These are phyloP conservation scores for Kockiozyma suomiensis DNA, from an alignment of 805 yeast species.

Conservation along the genomic window DNA sequence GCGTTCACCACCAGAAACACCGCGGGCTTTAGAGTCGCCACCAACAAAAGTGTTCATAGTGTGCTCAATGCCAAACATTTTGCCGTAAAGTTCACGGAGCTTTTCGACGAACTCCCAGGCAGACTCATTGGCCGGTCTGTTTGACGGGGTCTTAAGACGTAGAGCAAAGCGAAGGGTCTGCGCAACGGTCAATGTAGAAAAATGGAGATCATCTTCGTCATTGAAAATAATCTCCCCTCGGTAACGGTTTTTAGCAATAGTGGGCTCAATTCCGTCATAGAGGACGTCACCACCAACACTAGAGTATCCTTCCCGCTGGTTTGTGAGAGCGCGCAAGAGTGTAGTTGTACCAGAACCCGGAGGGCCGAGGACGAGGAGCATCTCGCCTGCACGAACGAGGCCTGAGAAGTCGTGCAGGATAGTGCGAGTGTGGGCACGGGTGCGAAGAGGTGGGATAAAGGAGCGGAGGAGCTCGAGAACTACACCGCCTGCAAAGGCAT, in stretches of 20 bases:
- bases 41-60: slow-evolving; percentile 67
- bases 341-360: slow-evolving; percentile 69
- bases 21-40: slow-evolving; percentile 61
- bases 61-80: slow-evolving; percentile 54
- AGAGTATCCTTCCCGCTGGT: slow-evolving; percentile 38
- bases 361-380: slow-evolving; percentile 68
- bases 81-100: slow-evolving; percentile 58
- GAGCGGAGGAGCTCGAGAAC: slow-evolving; percentile 5
- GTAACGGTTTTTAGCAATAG: slow-evolving; percentile 60
- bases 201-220: slow-evolving; percentile 69
- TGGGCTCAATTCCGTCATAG: slow-evolving; percentile 63
- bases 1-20: slow-evolving; percentile 74
- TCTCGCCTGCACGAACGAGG: slow-evolving; percentile 62
- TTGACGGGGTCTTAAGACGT: slow-evolving; percentile 61
- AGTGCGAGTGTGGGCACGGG: slow-evolving; percentile 31
- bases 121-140: slow-evolving; percentile 54
- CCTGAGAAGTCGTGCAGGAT: slow-evolving; percentile 42
- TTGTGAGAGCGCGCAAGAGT: slow-evolving; percentile 57
- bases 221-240: slow-evolving; percentile 72
- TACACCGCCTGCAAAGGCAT: slow-evolving; percentile 16
- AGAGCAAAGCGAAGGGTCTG: slow-evolving; percentile 70
- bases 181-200: slow-evolving; percentile 68
- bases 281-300: slow-evolving; percentile 56
- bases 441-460: slow-evolving; percentile 14
- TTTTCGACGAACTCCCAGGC: slow-evolving; percentile 56